A percentile compares a stretch with the other conserved stretches of the same genome.
These are phyloP conservation scores for Agrostemma githago DNA, from an alignment of 148 eudicot species.

Conservation along the genomic window DNA sequence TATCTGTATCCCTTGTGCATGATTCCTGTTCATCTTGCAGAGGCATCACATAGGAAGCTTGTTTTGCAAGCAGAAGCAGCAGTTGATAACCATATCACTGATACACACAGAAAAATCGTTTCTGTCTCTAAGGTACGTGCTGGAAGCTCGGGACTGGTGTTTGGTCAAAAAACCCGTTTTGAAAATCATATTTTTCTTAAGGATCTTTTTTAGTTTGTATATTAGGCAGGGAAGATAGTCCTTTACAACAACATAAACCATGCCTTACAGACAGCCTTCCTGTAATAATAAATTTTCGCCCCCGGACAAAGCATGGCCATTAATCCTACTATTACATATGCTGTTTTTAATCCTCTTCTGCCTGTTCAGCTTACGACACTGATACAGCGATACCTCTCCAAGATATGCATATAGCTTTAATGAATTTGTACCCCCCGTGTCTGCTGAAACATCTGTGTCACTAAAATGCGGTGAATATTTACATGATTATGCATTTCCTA, in stretches of 20 bases:
- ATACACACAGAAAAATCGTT: constrained; percentile 48
- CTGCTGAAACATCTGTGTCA: neutral
- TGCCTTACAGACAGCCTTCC: neutral
- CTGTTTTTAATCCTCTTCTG: neutral
- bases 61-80: constrained; percentile 62
- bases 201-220: neutral
- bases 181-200: neutral
- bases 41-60: constrained; percentile 51
- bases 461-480: neutral
- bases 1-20: constrained; percentile 12
- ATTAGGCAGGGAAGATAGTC: neutral
- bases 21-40: constrained; percentile 29
- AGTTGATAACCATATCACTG: constrained; percentile 52
- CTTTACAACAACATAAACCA: neutral
- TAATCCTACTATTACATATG: neutral
- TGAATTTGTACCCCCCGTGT: neutral
- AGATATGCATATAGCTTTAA: neutral
- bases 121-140: constrained; percentile 51
- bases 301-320: too few relatives aligned
- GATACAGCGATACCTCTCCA: neutral
- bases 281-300: too few relatives aligned
- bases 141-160: neutral
- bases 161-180: constrained; percentile 4
- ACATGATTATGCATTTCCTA: constrained; percentile 4
- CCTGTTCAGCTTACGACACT: neutral